These are phyloP conservation scores for Xylaria nigripes DNA, from an alignment of 495 filamentous ascomycete species.

Conservation along the genomic window DNA sequence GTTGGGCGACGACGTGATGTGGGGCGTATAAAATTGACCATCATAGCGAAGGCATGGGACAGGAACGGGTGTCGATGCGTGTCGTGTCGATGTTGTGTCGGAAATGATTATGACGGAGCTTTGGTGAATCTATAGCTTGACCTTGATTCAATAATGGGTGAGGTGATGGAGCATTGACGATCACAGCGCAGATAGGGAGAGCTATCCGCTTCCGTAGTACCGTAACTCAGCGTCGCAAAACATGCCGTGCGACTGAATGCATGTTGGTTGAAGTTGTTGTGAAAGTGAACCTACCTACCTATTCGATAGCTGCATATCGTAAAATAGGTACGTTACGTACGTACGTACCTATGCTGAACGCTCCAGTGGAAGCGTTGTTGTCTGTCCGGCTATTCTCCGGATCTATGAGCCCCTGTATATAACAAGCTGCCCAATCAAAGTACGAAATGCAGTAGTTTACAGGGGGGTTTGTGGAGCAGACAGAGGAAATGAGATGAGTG, in stretches of 20 bases:
- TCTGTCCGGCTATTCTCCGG: too few relatives aligned
- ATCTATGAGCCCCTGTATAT: too few relatives aligned
- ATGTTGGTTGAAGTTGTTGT: background rate
- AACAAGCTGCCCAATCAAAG: too few relatives aligned
- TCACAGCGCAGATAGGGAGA: background rate
- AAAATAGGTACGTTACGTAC: too few relatives aligned
- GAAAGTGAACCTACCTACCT: background rate
- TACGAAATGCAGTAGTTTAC: too few relatives aligned
- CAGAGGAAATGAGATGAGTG: too few relatives aligned
- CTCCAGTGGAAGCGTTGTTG: too few relatives aligned
- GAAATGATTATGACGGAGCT: background rate
- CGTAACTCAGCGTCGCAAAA: background rate
- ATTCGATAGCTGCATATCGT: too few relatives aligned
- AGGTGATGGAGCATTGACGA: background rate
- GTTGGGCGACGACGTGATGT: slow-evolving; percentile 22
- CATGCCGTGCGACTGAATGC: background rate
- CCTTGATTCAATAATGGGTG: background rate
- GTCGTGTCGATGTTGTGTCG: too few relatives aligned
- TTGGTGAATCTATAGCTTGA: background rate
- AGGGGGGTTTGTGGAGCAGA: too few relatives aligned
- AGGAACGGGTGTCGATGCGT: background rate
- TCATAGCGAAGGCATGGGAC: slow-evolving; percentile 18
- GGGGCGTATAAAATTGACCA: slow-evolving; percentile 15
- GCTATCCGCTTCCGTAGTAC: background rate
- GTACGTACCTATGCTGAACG: too few relatives aligned